Evolutionary conservation across 116 monocot species (phyloP).

Genomic region (Trichopus zeylanicus): DNA sequence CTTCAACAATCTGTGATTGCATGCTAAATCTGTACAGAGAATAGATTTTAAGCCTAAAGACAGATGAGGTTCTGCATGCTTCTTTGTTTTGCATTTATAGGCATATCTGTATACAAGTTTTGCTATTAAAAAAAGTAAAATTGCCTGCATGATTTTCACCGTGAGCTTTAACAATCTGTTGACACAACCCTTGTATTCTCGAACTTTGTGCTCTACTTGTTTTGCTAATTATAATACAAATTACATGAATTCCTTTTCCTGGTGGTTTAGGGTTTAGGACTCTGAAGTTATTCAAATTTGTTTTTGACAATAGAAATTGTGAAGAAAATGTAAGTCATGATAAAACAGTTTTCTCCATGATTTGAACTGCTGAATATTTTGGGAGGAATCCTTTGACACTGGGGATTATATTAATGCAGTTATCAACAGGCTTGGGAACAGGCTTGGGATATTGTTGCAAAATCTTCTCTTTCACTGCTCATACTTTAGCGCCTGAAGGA

Average conservation of each 20-base stretch:
- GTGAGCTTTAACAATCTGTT: too few species aligned
- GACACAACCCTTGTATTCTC: too few species aligned
- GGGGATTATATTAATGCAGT: slow-evolving; percentile 41
- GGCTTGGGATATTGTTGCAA: slow-evolving; percentile 21
- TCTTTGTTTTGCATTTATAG: neutral
- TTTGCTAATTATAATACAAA: too few species aligned
- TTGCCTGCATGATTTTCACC: neutral
- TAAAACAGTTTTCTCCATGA: neutral
- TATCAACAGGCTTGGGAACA: slow-evolving; percentile 29
- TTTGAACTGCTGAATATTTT: neutral
- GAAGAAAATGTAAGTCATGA: neutral
- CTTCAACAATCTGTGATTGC: neutral
- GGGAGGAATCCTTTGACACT: slow-evolving; percentile 28
- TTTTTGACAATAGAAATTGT: too few species aligned
- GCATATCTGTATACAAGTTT: neutral
- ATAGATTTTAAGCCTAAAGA: neutral
- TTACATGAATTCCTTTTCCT: too few species aligned
- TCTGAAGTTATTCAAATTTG: too few species aligned
- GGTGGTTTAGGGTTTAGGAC: too few species aligned
- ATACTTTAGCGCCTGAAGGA: slow-evolving; percentile 22
- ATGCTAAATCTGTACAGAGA: neutral
- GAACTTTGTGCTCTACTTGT: too few species aligned
- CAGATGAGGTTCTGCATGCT: neutral
- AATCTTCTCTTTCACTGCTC: slow-evolving; percentile 27
- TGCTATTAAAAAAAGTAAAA: neutral